These are phyloP conservation scores for Ammopiptanthus mongolicus DNA, from an alignment of 306 rosid species.

Conservation along the genomic window DNA sequence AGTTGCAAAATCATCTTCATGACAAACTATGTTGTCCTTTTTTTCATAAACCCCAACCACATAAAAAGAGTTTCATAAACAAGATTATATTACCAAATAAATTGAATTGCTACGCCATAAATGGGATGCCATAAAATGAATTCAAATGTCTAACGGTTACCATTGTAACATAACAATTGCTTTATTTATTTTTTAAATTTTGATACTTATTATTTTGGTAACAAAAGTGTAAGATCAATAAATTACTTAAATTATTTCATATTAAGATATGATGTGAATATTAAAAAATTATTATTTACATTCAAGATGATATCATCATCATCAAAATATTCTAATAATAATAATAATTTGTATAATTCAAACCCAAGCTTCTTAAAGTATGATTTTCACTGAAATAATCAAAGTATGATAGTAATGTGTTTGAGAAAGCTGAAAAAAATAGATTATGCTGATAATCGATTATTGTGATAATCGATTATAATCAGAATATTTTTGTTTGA, in stretches of 20 bases:
- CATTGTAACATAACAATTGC: not conserved
- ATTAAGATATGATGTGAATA: not conserved
- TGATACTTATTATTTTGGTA: not conserved
- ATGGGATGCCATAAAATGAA: not conserved
- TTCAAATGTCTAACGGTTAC: conserved; percentile 5
- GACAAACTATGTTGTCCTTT: not conserved
- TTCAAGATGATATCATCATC: too few species aligned
- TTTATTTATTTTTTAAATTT: not conserved
- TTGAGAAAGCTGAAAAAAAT: too few species aligned
- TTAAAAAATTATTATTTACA: not conserved
- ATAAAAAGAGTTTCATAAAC: not conserved
- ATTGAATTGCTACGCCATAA: not conserved
- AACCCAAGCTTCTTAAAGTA: not conserved
- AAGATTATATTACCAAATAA: not conserved
- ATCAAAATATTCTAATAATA: not conserved
- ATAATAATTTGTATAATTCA: not conserved
- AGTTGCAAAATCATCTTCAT: not conserved
- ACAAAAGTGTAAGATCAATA: not conserved
- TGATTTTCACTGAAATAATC: too few species aligned
- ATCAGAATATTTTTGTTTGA: too few species aligned
- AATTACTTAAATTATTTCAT: not conserved
- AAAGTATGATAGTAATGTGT: too few species aligned
- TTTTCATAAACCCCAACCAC: not conserved
- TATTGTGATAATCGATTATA: too few species aligned
- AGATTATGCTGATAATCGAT: too few species aligned